Evolutionary conservation across 805 yeast genomes (phyloP), one percentile per base, ranked within the genome.

Genomic region (Tetrapisispora phaffii): DNA sequence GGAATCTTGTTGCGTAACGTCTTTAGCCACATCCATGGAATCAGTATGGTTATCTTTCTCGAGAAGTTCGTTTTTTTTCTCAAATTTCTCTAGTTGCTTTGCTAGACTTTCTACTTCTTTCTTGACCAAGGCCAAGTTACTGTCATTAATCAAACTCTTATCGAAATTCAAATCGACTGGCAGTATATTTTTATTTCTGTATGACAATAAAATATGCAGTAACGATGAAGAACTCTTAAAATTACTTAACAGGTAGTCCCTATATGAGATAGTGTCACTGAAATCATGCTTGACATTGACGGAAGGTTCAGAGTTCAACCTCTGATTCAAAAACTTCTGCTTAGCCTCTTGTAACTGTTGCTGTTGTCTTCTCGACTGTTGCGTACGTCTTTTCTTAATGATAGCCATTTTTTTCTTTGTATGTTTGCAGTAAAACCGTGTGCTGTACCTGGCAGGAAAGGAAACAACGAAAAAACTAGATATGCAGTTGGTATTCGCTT

Each of bases 231-330:
- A 17, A 36, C 39, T n/a, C 41, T 44, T 17, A 19, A 54, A 57
- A 34, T 60, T 59, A 38, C 53, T 56, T 39, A 56, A 35, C 12
- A 60, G 32, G 50, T 55, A 48, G 15, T 54, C 46, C 17, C 65
- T 48, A 41, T 54, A 62, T 7, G 67, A 61, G 6, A 60, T 51
- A 2, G 63, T 58, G 42, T 62, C 67, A 45, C 64, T 60, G 41
- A 60, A 63, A 48, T 62, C 67, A 41, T 62, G 66, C 2, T 57
- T 52, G 20, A 56, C 47, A 2, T 56, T 44, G 13, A 51, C 52
- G 1, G 58, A 48, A 23, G 54, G 55, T 28, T 59, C 63, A 3
- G 67, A 56, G 43, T 56, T 55, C 34, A 61, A 46, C 38, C 65
- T 49, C 20, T 52, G 50, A 17, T 44, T 50, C 35, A 54, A 54